These are phyloP conservation scores for Geotrichum aggregatum DNA, from an alignment of 1,139 yeast genomes.

Conservation along the genomic window DNA sequence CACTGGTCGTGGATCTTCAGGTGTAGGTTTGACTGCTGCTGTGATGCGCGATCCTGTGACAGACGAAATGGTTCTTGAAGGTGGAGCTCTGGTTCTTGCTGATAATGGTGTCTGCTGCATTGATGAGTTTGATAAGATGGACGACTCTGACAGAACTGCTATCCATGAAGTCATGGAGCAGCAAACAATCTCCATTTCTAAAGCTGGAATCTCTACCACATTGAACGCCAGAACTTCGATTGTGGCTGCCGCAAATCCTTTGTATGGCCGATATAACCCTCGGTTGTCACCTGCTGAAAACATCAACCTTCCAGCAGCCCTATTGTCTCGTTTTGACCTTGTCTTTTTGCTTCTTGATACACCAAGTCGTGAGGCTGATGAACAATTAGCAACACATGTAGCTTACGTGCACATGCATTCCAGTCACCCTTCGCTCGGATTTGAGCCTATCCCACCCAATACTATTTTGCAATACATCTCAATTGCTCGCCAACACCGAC, in stretches of 20 bases:
- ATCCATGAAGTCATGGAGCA: constrained; percentile 99
- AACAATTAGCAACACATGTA: constrained; percentile 85
- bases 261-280: constrained; percentile 92
- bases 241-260: constrained; percentile 96
- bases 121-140: constrained; percentile 99
- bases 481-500: constrained; percentile 79
- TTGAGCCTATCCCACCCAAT: constrained; percentile 71
- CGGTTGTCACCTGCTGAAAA: constrained; percentile 88
- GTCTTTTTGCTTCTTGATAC: constrained; percentile 81
- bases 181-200: constrained; percentile 94
- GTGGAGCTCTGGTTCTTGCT: constrained; percentile 95
- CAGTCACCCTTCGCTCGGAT: constrained; percentile 72
- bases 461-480: constrained; percentile 86
- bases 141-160: constrained; percentile 92
- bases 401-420: constrained; percentile 94
- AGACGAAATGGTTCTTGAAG: constrained; percentile 96
- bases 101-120: constrained; percentile 98
- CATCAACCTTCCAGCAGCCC: constrained; percentile 94
- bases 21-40: constrained; percentile 98
- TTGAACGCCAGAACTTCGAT: constrained; percentile 94
- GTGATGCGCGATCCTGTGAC: constrained; percentile 98
- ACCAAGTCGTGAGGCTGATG: constrained; percentile 77
- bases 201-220: constrained; percentile 97
- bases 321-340: constrained; percentile 90
- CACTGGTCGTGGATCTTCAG: constrained; percentile 98